These are phyloP conservation scores for Trypanosoma theileri DNA, from an alignment of 208 protist genomes.

Conservation along the genomic window DNA sequence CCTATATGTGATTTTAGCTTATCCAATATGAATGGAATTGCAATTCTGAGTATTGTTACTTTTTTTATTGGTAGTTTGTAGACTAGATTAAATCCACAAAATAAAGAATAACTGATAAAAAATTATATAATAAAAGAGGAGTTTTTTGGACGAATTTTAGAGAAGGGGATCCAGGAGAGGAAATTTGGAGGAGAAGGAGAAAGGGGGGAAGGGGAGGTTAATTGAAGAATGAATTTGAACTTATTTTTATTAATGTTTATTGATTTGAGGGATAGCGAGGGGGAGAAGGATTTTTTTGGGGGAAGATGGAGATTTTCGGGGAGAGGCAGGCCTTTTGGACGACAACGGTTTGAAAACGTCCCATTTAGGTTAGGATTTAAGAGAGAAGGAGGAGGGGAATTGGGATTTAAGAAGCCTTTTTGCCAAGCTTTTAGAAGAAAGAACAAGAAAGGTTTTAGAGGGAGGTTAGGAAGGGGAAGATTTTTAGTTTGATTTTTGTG, in stretches of 20 bases:
- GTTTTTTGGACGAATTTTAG: conserved; percentile 33
- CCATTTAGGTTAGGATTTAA: conserved; percentile 18
- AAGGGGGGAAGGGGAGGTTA: conserved; percentile 15
- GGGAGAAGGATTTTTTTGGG: conserved; percentile 35
- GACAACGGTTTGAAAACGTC: conserved; percentile 26
- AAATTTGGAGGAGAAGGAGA: conserved; percentile 33
- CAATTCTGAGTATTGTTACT: conserved; percentile 87
- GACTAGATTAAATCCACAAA: conserved; percentile 62
- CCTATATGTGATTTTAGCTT: conserved; percentile 80
- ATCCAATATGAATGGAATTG: conserved; percentile 88
- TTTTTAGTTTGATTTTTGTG: conserved; percentile 43
- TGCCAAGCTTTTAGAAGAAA: conserved; percentile 35
- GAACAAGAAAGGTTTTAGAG: conserved; percentile 35
- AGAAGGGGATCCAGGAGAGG: conserved; percentile 34
- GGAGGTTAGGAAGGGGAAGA: conserved; percentile 30
- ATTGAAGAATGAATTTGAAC: conserved; percentile 30
- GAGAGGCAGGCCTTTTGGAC: conserved; percentile 30
- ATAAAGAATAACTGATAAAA: conserved; percentile 32
- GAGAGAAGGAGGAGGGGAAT: conserved; percentile 19
- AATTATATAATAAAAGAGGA: conserved; percentile 33
- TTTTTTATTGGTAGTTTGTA: conserved; percentile 84
- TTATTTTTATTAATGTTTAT: conserved; percentile 19
- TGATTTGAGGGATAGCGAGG: conserved; percentile 22
- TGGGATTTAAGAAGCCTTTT: conserved; percentile 37
- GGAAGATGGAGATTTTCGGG: conserved; percentile 20